These are phyloP conservation scores for Speleostelium caveatum DNA, from an alignment of 78 protist genomes.

Conservation along the genomic window DNA sequence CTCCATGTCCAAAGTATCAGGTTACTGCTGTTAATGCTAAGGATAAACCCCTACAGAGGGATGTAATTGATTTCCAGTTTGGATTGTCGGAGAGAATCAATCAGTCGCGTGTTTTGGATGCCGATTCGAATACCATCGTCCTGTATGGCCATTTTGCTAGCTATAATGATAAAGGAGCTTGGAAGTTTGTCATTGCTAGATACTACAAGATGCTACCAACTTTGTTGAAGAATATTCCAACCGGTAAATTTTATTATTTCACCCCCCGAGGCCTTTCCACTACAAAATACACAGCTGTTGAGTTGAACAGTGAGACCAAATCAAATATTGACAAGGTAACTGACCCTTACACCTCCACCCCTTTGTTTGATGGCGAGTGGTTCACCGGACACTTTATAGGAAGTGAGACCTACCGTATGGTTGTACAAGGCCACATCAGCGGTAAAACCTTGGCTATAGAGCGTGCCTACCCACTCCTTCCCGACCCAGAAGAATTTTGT, in stretches of 20 bases:
- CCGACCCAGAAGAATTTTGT: background rate
- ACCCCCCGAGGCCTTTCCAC: background rate
- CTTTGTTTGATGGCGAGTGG: background rate
- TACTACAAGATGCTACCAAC: background rate
- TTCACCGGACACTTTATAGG: background rate
- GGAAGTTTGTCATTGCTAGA: background rate
- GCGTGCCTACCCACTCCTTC: background rate
- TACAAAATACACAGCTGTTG: background rate
- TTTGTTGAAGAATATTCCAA: background rate
- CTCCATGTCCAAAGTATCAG: background rate
- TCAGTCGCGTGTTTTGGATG: background rate
- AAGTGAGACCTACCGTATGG: background rate
- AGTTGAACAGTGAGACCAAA: background rate
- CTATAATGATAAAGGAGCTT: background rate
- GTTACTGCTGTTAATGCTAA: background rate
- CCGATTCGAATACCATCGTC: background rate
- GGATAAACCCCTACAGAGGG: background rate
- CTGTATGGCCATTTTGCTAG: background rate
- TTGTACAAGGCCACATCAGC: background rate
- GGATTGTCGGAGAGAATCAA: background rate
- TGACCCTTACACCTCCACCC: background rate
- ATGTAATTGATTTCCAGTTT: background rate
- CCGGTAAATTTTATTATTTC: background rate
- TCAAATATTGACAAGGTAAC: background rate
- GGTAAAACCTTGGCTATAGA: background rate